phyloP scores from a whole-genome alignment of 768 basidiomycete species.

The Naganishia antarctica region DNA sequence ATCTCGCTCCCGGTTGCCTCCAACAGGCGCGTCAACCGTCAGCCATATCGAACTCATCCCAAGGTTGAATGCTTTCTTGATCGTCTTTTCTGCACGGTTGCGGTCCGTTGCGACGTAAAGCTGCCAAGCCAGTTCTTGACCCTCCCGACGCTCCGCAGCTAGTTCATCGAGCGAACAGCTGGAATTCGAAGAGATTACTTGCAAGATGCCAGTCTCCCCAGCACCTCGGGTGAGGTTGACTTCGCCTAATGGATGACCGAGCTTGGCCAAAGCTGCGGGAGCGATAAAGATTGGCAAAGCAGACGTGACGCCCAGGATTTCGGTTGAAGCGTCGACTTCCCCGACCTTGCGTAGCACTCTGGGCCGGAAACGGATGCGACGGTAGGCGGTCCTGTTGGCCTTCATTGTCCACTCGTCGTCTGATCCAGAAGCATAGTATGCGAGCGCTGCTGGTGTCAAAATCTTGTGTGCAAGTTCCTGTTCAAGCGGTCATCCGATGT shows the following conservation, averaged over 20 bases:
- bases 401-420: slow-evolving; percentile 68
- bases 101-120: slow-evolving; percentile 35
- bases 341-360: slow-evolving; percentile 56
- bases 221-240: slow-evolving; percentile 39
- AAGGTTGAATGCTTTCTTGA: slow-evolving; percentile 40
- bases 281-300: slow-evolving; percentile 77
- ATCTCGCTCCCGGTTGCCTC: slow-evolving; percentile 31
- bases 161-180: slow-evolving; percentile 43
- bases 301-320: slow-evolving; percentile 60
- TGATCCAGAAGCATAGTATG: slow-evolving; percentile 76
- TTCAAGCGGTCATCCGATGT: too few relatives aligned
- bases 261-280: slow-evolving; percentile 59
- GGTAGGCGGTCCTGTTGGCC: slow-evolving; percentile 76
- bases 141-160: slow-evolving; percentile 30
- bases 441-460: slow-evolving; percentile 60
- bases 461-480: slow-evolving; percentile 60
- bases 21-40: slow-evolving; percentile 42
- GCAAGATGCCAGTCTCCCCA: slow-evolving; percentile 34
- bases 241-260: slow-evolving; percentile 32
- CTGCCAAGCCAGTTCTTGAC: slow-evolving; percentile 44
- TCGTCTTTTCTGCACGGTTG: slow-evolving; percentile 35
- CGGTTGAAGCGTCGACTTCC: slow-evolving; percentile 44
- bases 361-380: slow-evolving; percentile 76
- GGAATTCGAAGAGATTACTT: slow-evolving; percentile 39
- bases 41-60: slow-evolving; percentile 44